Evolutionary conservation across 2,329 filamentous ascomycete genomes (phyloP).

Genomic region (Metarhizium rileyi): DNA sequence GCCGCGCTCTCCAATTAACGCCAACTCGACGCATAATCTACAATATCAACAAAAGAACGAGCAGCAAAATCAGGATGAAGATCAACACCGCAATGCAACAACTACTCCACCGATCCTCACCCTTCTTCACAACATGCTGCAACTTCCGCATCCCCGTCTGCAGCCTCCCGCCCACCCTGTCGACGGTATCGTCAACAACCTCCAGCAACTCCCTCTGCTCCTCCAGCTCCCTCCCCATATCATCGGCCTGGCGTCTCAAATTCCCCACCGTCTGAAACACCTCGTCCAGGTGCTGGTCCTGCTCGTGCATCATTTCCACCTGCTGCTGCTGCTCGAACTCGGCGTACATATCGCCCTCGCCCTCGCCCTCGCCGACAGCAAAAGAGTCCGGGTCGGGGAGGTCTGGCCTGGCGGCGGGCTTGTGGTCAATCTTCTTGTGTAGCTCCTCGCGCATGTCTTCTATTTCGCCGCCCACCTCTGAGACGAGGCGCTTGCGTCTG

Average conservation of each 20-base stretch:
- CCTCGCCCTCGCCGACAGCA: constrained; percentile 40
- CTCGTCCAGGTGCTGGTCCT: constrained; percentile 85
- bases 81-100: constrained; percentile 89
- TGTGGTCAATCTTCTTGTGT: constrained; percentile 41
- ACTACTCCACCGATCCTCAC: constrained; percentile 80
- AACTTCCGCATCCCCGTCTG: constrained; percentile 82
- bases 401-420: constrained; percentile 27
- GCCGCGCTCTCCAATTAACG: too few species aligned
- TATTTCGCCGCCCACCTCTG: constrained; percentile 81
- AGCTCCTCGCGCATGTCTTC: constrained; percentile 84
- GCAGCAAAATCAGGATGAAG: constrained; percentile 73
- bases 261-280: constrained; percentile 92
- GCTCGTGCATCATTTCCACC: constrained; percentile 82
- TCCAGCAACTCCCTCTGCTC: constrained; percentile 88
- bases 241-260: constrained; percentile 78
- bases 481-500: constrained; percentile 70
- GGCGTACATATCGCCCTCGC: constrained; percentile 54
- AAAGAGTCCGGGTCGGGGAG: constrained; percentile 45
- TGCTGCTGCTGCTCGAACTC: constrained; percentile 90
- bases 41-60: constrained; percentile 65
- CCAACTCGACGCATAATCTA: constrained; percentile 19
- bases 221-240: constrained; percentile 93
- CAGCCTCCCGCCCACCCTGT: constrained; percentile 78
- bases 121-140: constrained; percentile 72
- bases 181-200: constrained; percentile 72